These are phyloP conservation scores for Ascoidea rubescens DNA, from an alignment of 805 yeast genomes.

Conservation along the genomic window DNA sequence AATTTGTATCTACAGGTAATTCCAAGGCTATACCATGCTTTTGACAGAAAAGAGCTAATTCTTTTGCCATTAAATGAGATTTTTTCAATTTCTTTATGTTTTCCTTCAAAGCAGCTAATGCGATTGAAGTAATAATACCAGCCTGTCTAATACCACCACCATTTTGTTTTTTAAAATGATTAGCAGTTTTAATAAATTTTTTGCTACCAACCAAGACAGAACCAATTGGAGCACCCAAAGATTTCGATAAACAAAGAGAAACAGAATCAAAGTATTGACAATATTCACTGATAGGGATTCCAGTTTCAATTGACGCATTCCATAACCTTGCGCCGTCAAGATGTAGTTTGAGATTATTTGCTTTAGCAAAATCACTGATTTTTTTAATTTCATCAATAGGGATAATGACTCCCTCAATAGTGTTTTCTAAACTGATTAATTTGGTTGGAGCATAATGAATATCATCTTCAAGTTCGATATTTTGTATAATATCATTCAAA, in stretches of 20 bases:
- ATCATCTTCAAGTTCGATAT: constrained; percentile 57
- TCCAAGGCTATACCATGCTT: constrained; percentile 41
- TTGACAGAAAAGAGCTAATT: constrained; percentile 37
- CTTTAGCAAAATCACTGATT: constrained; percentile 58
- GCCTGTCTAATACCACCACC: constrained; percentile 92
- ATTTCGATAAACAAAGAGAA: constrained; percentile 78
- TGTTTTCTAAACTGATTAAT: constrained; percentile 76
- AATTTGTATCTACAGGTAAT: constrained; percentile 74
- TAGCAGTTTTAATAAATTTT: constrained; percentile 50
- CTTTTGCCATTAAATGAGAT: constrained; percentile 37
- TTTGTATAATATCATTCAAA: constrained; percentile 58
- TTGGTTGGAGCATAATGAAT: constrained; percentile 83
- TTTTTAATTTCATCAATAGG: constrained; percentile 68
- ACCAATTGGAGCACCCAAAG: constrained; percentile 90
- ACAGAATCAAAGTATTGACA: constrained; percentile 77
- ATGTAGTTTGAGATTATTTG: constrained; percentile 48
- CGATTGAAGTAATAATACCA: constrained; percentile 75
- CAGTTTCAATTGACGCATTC: constrained; percentile 75
- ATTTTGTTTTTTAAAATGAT: constrained; percentile 78
- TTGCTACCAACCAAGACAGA: constrained; percentile 64
- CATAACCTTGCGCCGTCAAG: constrained; percentile 94
- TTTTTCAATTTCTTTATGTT: constrained; percentile 41
- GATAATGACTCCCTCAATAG: constrained; percentile 68
- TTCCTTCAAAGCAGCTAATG: constrained; percentile 60
- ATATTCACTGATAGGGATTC: constrained; percentile 52